These are phyloP conservation scores for Sordariomycetes sp. DNA, from an alignment of 2,329 filamentous ascomycete genomes.

Conservation along the genomic window DNA sequence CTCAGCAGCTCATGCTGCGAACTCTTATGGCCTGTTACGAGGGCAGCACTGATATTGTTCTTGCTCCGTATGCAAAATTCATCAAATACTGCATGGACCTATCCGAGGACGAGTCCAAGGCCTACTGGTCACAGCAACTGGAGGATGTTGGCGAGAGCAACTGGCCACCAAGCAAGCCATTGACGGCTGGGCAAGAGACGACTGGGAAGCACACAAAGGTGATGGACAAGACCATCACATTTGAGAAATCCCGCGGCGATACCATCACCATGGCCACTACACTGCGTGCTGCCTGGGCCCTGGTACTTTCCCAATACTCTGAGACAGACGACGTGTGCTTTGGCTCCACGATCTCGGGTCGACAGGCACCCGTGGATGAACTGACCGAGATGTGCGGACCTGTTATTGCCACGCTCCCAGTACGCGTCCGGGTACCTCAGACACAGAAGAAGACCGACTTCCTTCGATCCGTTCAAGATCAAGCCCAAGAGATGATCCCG, in stretches of 20 bases:
- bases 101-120: not conserved
- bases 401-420: constrained; percentile 8
- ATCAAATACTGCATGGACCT: not conserved
- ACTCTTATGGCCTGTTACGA: constrained; percentile 4
- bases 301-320: constrained; percentile 10
- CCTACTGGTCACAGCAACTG: constrained; percentile 3
- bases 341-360: constrained; percentile 13
- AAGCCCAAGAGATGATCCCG: constrained; percentile 6
- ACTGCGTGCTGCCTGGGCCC: constrained; percentile 17
- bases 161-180: not conserved
- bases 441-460: constrained; percentile 5
- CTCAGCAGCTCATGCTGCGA: constrained; percentile 24
- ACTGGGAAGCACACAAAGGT: not conserved
- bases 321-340: constrained; percentile 12
- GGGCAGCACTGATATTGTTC: constrained; percentile 1
- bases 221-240: not conserved
- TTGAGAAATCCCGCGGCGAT: not conserved
- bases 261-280: constrained; percentile 10
- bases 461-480: constrained; percentile 3
- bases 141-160: not conserved
- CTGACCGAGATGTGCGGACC: constrained; percentile 6
- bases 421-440: constrained; percentile 4
- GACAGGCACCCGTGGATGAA: constrained; percentile 6
- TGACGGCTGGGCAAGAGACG: not conserved
- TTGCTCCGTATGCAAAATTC: constrained; percentile 1